phyloP scores from a whole-genome alignment of 306 rosid genomes.

The Abrus pulchellus region DNA sequence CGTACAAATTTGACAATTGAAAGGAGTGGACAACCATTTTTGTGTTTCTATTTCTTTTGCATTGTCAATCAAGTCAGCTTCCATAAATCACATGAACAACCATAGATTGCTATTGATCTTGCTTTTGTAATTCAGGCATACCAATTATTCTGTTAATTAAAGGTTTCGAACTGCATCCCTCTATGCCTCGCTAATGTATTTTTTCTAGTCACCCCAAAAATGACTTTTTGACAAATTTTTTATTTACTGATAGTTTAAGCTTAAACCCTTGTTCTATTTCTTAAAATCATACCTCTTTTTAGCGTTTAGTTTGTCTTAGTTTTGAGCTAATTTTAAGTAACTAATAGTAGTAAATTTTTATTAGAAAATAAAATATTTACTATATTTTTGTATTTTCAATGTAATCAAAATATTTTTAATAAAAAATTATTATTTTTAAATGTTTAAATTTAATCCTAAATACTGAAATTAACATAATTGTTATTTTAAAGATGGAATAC shows the following conservation, averaged over 20 bases:
- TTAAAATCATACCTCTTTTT: too few species aligned
- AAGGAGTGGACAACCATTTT: slow-evolving; percentile 23
- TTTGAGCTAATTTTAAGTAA: too few species aligned
- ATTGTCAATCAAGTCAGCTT: slow-evolving; percentile 37
- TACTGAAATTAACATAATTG: background rate
- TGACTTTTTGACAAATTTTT: background rate
- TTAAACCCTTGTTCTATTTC: background rate
- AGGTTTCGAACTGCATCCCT: background rate
- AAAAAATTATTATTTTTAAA: too few species aligned
- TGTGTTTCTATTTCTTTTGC: slow-evolving; percentile 36
- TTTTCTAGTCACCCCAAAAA: background rate
- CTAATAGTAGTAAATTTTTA: too few species aligned
- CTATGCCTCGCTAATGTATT: background rate
- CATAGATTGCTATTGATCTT: slow-evolving; percentile 12
- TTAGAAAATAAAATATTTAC: too few species aligned
- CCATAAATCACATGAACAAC: slow-evolving; percentile 28
- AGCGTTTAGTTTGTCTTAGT: too few species aligned
- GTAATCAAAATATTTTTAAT: too few species aligned
- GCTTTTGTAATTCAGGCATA: slow-evolving; percentile 37
- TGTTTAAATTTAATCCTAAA: too few species aligned
- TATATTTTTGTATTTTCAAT: too few species aligned
- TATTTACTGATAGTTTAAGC: background rate
- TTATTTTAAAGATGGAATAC: background rate
- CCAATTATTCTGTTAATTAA: slow-evolving; percentile 28
- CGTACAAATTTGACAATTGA: slow-evolving; percentile 47